These are phyloP conservation scores for Lolium multiflorum DNA, from an alignment of 176 grass and related monocot species.

Conservation along the genomic window DNA sequence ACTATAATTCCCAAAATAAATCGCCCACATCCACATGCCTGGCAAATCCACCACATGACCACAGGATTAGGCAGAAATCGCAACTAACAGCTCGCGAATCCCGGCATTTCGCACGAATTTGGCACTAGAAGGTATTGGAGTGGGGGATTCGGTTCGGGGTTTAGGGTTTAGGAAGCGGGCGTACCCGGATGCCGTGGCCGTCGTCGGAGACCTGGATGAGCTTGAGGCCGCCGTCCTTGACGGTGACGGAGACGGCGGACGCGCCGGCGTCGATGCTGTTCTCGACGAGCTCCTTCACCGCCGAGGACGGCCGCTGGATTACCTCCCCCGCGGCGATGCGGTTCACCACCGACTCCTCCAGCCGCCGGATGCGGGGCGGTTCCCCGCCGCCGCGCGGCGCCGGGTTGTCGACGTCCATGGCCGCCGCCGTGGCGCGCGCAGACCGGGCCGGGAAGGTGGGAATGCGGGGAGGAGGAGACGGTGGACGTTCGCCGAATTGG, in stretches of 20 bases:
- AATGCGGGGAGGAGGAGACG: neutral
- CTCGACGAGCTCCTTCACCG: conserved; percentile 94
- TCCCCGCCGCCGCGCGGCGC: conserved; percentile 4
- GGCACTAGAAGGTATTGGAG: neutral
- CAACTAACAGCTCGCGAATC: neutral
- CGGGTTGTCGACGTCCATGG: conserved; percentile 51
- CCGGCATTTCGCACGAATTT: neutral
- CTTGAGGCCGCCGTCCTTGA: conserved; percentile 93
- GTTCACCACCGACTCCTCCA: conserved; percentile 93
- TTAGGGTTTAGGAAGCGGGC: conserved; percentile 23
- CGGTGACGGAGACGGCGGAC: conserved; percentile 68
- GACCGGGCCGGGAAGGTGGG: neutral
- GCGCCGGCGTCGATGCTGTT: conserved; percentile 86
- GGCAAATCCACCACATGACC: neutral
- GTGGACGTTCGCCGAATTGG: neutral
- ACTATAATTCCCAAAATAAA: neutral
- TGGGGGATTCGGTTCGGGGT: neutral
- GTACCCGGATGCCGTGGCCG: conserved; percentile 89
- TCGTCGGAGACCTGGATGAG: conserved; percentile 91
- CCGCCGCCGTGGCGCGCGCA: neutral
- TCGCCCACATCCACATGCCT: neutral
- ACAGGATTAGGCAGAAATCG: conserved; percentile 5
- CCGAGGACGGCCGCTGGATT: conserved; percentile 76
- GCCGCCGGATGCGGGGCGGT: conserved; percentile 68
- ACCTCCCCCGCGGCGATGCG: conserved; percentile 92